A percentile compares a stretch with the other conserved stretches of the same genome.
phyloP scores from a whole-genome alignment of 1,284 basidiomycete genomes.

The Marasmius sp. region DNA sequence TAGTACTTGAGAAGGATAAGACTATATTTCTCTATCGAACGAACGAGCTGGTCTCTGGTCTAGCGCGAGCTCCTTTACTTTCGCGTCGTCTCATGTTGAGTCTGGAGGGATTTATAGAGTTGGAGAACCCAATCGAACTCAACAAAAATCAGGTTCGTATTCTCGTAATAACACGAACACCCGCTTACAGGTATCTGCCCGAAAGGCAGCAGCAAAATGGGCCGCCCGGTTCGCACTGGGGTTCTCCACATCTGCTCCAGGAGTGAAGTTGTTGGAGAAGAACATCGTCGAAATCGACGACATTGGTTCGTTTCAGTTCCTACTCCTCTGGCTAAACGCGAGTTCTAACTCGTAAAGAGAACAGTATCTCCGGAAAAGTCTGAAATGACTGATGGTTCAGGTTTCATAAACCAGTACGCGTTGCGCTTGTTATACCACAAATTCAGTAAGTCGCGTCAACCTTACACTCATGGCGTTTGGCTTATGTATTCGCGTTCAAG shows the following conservation, averaged over 20 bases:
- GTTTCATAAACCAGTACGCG: conserved; percentile 41
- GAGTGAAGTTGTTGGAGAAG: conserved; percentile 21
- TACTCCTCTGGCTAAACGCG: conserved; percentile 1
- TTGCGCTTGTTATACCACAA: conserved; percentile 28
- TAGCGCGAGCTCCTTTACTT: conserved; percentile 13
- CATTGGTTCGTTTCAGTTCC: conserved; percentile 30
- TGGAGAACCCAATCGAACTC: conserved; percentile 25
- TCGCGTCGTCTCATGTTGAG: conserved; percentile 19
- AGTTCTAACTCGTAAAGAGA: background rate
- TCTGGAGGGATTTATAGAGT: conserved; percentile 26
- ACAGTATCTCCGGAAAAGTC: conserved; percentile 26
- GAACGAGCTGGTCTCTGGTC: conserved; percentile 31
- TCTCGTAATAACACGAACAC: background rate
- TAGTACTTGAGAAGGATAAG: conserved; percentile 43
- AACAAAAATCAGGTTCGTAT: conserved; percentile 31
- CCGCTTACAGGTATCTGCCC: background rate
- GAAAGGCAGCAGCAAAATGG: conserved; percentile 52
- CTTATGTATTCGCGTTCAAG: background rate
- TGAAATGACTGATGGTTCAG: conserved; percentile 58
- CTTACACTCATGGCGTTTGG: conserved; percentile 19
- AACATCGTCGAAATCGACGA: conserved; percentile 33
- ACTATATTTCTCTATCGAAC: conserved; percentile 43
- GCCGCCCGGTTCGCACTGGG: conserved; percentile 45
- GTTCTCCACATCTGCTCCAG: conserved; percentile 36
- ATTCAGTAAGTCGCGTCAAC: background rate